phyloP scores from a whole-genome alignment of 108 stramenopile species.

The Skeletonema tropicum region DNA sequence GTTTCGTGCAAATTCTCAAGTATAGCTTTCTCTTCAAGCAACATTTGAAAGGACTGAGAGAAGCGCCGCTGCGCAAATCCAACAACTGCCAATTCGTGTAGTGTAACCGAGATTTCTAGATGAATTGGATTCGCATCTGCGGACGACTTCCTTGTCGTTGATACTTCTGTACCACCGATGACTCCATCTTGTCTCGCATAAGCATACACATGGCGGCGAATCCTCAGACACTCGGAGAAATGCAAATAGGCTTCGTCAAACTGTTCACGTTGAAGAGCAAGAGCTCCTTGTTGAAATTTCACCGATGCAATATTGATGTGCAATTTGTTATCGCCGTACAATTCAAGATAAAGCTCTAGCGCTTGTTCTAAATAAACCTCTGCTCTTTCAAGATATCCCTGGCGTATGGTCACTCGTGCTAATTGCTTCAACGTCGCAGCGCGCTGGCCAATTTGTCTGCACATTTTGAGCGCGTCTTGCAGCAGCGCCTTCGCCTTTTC shows the following conservation, averaged over 20 bases:
- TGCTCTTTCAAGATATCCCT: conserved; percentile 58
- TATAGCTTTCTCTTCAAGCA: conserved; percentile 50
- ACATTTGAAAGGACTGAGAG: conserved; percentile 43
- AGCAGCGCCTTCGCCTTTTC: conserved; percentile 56
- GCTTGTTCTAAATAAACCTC: conserved; percentile 60
- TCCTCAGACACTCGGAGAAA: conserved; percentile 55
- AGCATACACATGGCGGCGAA: conserved; percentile 62
- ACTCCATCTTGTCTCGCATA: conserved; percentile 38
- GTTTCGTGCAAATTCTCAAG: conserved; percentile 53
- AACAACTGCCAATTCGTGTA: conserved; percentile 66
- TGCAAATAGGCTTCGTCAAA: conserved; percentile 59
- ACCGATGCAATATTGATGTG: conserved; percentile 77
- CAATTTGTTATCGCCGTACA: conserved; percentile 59
- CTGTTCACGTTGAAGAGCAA: conserved; percentile 61
- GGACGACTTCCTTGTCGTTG: conserved; percentile 10
- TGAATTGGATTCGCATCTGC: conserved; percentile 58
- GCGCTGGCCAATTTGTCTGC: conserved; percentile 65
- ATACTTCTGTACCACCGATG: background rate
- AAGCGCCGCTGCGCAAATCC: conserved; percentile 54
- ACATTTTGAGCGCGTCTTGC: conserved; percentile 58
- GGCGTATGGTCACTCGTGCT: conserved; percentile 67
- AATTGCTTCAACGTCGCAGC: conserved; percentile 74
- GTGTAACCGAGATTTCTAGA: conserved; percentile 64
- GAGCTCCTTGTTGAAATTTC: conserved; percentile 71
- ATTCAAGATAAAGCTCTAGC: conserved; percentile 60